A percentile compares a stretch with the other conserved stretches of the same genome.
Evolutionary conservation across 192 early-diverging fungal species (phyloP).

Genomic region (Thoreauomyces humboldtii): DNA sequence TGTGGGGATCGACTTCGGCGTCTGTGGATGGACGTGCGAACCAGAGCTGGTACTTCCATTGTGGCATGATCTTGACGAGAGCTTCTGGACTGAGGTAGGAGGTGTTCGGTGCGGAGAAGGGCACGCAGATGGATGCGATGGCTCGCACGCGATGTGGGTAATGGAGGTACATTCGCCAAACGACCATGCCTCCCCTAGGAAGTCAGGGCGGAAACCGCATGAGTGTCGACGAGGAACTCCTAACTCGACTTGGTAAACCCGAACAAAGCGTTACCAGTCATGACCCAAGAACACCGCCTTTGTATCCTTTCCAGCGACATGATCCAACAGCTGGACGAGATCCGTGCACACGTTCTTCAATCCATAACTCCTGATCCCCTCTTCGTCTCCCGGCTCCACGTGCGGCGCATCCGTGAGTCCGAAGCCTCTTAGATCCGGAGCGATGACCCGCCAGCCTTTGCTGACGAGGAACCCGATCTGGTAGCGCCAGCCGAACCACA

Average conservation of each 20-base stretch:
- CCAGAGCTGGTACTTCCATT: slow-evolving; percentile 51
- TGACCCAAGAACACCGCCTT: slow-evolving; percentile 62
- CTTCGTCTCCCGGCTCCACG: slow-evolving; percentile 19
- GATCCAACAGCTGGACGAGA: slow-evolving; percentile 56
- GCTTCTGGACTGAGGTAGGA: slow-evolving; percentile 39
- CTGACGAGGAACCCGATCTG: slow-evolving; percentile 29
- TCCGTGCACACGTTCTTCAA: slow-evolving; percentile 50
- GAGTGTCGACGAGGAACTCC: no score
- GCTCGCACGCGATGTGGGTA: slow-evolving; percentile 60
- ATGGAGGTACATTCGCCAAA: slow-evolving; percentile 55
- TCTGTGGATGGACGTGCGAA: not conserved
- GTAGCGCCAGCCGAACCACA: slow-evolving; percentile 32
- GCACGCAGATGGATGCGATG: slow-evolving; percentile 52
- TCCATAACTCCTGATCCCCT: slow-evolving; percentile 37
- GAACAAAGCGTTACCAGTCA: no score
- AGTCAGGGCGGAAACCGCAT: no score
- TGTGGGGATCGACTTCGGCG: not conserved
- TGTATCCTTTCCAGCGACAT: slow-evolving; percentile 34
- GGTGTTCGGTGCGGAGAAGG: slow-evolving; percentile 44
- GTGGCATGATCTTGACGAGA: slow-evolving; percentile 46
- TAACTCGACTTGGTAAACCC: no score
- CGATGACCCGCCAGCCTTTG: slow-evolving; percentile 37
- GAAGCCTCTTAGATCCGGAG: slow-evolving; percentile 37
- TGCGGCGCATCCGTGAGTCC: slow-evolving; percentile 42
- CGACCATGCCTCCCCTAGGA: slow-evolving; percentile 41